Conservation (phyloP, 2,329 filamentous ascomycete genomes). For the Rhytidhysteron rufulum region DNA sequence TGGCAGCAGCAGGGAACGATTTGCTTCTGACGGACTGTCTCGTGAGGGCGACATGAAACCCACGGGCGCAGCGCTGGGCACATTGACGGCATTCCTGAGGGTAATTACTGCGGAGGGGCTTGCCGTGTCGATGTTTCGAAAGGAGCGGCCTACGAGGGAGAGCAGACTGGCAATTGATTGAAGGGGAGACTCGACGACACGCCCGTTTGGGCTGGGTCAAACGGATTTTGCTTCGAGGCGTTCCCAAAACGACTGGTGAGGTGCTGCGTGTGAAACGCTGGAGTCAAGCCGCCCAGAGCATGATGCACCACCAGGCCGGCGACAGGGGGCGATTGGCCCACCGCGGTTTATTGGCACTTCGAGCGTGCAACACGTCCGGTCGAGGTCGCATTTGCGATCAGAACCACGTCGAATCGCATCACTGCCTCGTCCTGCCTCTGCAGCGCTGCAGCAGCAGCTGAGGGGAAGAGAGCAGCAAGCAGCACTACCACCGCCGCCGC, state of each 20-base stretch:
- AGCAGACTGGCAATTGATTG: background rate
- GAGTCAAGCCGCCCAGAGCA: constrained; percentile 15
- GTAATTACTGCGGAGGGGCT: background rate
- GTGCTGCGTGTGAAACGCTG: constrained; percentile 23
- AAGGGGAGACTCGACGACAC: background rate
- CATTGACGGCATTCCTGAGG: background rate
- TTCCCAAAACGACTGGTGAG: constrained; percentile 7
- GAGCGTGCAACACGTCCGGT: constrained; percentile 10
- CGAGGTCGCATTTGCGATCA: constrained; percentile 9
- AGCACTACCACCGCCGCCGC: too few species aligned
- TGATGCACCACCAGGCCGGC: constrained; percentile 9
- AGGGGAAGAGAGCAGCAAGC: too few species aligned
- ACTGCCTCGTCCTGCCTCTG: constrained; percentile 3
- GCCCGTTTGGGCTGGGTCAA: constrained; percentile 25
- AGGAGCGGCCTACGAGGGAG: background rate
- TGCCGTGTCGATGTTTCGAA: background rate
- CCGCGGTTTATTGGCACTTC: constrained; percentile 24
- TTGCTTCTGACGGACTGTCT: background rate
- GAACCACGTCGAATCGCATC: constrained; percentile 6
- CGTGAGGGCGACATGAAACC: background rate
- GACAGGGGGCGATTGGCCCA: constrained; percentile 20
- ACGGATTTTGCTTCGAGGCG: constrained; percentile 11
- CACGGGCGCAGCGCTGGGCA: background rate
- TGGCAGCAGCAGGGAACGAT: background rate
- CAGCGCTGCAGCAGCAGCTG: constrained; percentile 11